A percentile compares a stretch with the other conserved stretches of the same genome.
phyloP scores from a whole-genome alignment of 2,329 filamentous ascomycete genomes.

The Didymella glomerata region DNA sequence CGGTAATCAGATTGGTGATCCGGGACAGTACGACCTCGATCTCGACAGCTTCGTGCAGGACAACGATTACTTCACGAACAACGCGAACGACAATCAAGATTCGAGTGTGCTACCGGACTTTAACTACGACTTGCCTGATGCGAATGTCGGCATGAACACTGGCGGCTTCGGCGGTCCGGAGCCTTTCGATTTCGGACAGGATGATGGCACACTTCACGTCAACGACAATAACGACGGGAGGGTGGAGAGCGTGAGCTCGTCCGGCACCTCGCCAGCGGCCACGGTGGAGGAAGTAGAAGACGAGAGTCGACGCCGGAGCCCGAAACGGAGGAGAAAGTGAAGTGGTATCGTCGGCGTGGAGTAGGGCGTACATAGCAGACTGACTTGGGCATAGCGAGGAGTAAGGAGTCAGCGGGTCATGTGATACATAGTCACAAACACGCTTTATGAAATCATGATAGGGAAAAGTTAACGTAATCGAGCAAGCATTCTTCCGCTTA shows the following conservation, averaged over 20 bases:
- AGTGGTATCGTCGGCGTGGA: too few relatives aligned
- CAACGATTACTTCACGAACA: constrained; percentile 61
- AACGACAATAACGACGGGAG: constrained; percentile 31
- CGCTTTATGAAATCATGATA: too few relatives aligned
- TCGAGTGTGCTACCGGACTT: constrained; percentile 35
- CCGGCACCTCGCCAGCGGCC: constrained; percentile 49
- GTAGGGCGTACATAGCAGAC: too few relatives aligned
- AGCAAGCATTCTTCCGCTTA: too few relatives aligned
- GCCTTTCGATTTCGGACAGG: constrained; percentile 16
- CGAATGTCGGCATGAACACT: constrained; percentile 13
- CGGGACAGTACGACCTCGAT: constrained; percentile 57
- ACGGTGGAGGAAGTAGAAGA: constrained; percentile 51
- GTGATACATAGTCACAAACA: too few relatives aligned
- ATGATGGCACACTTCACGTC: constrained; percentile 21
- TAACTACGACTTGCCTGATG: constrained; percentile 34
- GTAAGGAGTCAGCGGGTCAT: too few relatives aligned
- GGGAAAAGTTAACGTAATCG: too few relatives aligned
- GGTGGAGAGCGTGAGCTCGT: constrained; percentile 55
- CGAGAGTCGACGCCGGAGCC: constrained; percentile 38
- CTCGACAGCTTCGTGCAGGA: constrained; percentile 66
- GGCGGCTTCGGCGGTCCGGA: constrained; percentile 13
- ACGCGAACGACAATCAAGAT: constrained; percentile 7
- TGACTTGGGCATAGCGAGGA: too few relatives aligned
- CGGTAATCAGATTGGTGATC: constrained; percentile 49
- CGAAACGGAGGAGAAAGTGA: constrained; percentile 44